Evolutionary conservation across 108 stramenopile species (phyloP).

Genomic region (Nitzschia palea): DNA sequence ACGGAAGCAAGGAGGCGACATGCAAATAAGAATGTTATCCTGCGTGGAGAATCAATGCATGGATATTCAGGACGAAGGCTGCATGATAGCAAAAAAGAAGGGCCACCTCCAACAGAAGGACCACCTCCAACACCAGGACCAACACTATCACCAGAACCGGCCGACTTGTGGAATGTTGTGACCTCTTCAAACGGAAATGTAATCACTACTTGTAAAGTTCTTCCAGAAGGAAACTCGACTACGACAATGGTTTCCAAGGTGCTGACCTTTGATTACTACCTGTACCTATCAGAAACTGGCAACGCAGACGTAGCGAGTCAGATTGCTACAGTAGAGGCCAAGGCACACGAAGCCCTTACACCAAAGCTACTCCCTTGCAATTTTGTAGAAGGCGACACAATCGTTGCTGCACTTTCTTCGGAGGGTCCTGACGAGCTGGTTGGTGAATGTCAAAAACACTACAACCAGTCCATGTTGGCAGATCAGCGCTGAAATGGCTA

Average conservation of each 20-base stretch:
- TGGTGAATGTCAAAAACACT: background rate
- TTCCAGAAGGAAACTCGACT: background rate
- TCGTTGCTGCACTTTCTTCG: background rate
- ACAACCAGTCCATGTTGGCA: slow-evolving; percentile 10
- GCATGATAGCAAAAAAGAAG: too few species aligned
- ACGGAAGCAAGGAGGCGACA: too few species aligned
- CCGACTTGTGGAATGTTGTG: background rate
- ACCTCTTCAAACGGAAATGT: background rate
- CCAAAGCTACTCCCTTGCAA: background rate
- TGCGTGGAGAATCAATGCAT: too few species aligned
- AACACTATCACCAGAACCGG: background rate
- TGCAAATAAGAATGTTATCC: too few species aligned
- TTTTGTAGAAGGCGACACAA: background rate
- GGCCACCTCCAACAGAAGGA: too few species aligned
- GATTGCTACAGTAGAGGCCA: background rate
- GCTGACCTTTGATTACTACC: slow-evolving; percentile 1
- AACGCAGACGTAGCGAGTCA: background rate
- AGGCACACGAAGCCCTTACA: background rate
- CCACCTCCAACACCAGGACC: background rate
- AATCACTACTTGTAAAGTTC: background rate
- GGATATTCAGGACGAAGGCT: too few species aligned
- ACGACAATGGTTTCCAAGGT: background rate
- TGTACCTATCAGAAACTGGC: background rate
- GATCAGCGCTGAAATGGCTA: background rate
- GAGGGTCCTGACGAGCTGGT: background rate